Percentiles rank a stretch among this genome's conserved stretches.
phyloP scores from a whole-genome alignment of 2,329 filamentous ascomycete species.

The Pseudogymnoascus sp. region DNA sequence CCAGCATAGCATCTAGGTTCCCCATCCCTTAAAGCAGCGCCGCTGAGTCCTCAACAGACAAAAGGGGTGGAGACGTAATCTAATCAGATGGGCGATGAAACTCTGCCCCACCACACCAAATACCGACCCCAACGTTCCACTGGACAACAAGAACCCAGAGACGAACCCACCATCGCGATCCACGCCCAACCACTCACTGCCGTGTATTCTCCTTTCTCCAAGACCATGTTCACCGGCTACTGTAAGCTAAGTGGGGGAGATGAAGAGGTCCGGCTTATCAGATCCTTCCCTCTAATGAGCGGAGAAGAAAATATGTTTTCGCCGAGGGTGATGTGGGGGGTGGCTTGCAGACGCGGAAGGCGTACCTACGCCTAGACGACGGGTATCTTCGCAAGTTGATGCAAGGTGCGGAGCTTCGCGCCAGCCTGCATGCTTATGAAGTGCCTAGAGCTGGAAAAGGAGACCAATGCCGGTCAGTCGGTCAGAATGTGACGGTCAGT shows the following conservation, averaged over 20 bases:
- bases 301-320: neutral
- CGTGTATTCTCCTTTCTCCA: neutral
- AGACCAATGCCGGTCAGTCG: neutral
- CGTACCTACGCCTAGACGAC: neutral
- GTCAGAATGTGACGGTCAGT: neutral
- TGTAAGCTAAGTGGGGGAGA: constrained; percentile 1
- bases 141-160: neutral
- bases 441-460: neutral
- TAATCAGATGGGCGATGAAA: constrained; percentile 10
- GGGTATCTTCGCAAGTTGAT: neutral
- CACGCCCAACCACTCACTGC: neutral
- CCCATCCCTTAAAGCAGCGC: constrained; percentile 2
- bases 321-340: neutral
- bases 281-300: neutral
- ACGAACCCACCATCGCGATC: neutral
- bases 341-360: neutral
- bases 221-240: neutral
- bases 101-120: constrained; percentile 3
- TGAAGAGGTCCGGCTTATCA: constrained; percentile 3
- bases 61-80: constrained; percentile 2
- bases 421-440: neutral
- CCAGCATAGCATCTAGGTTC: neutral
- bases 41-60: neutral
- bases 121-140: neutral
- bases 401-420: neutral